Evolutionary conservation across 2,329 filamentous ascomycete genomes (phyloP).

Genomic region (Incumbomyces delicatus): DNA sequence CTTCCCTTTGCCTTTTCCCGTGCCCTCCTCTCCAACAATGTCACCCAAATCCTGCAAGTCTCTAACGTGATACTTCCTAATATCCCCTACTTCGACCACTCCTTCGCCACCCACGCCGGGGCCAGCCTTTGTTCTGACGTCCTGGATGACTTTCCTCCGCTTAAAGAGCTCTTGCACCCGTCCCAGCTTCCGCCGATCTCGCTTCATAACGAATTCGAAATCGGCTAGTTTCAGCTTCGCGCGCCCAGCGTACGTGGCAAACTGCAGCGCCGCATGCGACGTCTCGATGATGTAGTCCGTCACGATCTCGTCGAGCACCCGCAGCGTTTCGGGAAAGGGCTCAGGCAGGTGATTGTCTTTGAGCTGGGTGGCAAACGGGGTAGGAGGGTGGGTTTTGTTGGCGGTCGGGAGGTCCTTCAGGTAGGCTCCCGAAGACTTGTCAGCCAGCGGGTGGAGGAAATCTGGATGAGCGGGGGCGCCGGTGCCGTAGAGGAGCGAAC

Average conservation of each 20-base stretch:
- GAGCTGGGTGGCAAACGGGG: conserved; percentile 66
- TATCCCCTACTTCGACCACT: conserved; percentile 10
- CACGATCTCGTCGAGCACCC: conserved; percentile 85
- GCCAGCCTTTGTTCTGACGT: conserved; percentile 62
- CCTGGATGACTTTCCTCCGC: conserved; percentile 78
- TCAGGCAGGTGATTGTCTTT: conserved; percentile 57
- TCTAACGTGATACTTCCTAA: conserved; percentile 13
- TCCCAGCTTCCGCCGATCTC: conserved; percentile 76
- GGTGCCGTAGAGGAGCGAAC: conserved; percentile 37
- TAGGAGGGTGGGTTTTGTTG: conserved; percentile 41
- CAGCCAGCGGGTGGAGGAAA: conserved; percentile 23
- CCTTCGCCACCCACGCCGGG: conserved; percentile 22
- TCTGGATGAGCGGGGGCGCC: conserved; percentile 31
- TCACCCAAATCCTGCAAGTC: conserved; percentile 19
- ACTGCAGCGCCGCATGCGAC: conserved; percentile 77
- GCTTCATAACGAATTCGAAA: conserved; percentile 85
- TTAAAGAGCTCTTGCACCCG: conserved; percentile 82
- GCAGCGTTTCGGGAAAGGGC: conserved; percentile 73
- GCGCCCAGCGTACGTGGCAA: conserved; percentile 74
- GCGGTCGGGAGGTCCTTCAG: conserved; percentile 7
- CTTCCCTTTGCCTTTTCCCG: conserved; percentile 19
- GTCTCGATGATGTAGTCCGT: conserved; percentile 95
- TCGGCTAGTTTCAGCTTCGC: conserved; percentile 98
- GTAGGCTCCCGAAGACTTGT: conserved; percentile 13
- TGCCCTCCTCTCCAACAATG: conserved; percentile 21